Conservation (phyloP, 495 filamentous ascomycete species). For the Hyphodiscus hymeniophilus region DNA sequence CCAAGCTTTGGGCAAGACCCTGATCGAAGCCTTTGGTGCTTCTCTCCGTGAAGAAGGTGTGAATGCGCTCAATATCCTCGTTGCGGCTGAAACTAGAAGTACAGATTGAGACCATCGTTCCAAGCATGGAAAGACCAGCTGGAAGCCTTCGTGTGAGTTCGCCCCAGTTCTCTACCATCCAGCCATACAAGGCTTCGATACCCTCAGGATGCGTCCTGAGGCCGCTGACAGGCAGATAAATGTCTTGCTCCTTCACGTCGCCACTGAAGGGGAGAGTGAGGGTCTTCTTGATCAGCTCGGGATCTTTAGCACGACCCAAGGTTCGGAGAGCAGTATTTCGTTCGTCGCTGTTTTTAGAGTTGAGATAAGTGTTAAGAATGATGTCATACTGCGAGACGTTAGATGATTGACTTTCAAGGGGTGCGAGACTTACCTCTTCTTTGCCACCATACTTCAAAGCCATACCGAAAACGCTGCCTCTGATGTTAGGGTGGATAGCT, state of each 20-base stretch:
- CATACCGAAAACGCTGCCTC: conserved; percentile 59
- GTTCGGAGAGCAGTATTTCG: conserved; percentile 89
- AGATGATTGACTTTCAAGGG: not conserved
- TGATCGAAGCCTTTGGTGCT: conserved; percentile 69
- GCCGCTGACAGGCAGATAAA: conserved; percentile 78
- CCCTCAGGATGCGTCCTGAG: conserved; percentile 72
- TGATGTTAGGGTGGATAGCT: conserved; percentile 65
- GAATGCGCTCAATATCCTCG: conserved; percentile 65
- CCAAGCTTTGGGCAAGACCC: conserved; percentile 52
- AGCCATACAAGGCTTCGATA: conserved; percentile 71
- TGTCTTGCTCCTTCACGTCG: conserved; percentile 92
- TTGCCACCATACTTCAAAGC: conserved; percentile 64
- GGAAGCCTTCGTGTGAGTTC: conserved; percentile 69
- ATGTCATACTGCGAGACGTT: conserved; percentile 54
- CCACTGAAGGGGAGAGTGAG: conserved; percentile 65
- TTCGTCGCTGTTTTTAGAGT: conserved; percentile 85
- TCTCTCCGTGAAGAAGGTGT: conserved; percentile 71
- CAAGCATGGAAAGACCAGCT: conserved; percentile 75
- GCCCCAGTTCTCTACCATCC: conserved; percentile 85
- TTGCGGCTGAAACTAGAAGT: conserved; percentile 72
- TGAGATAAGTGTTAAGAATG: conserved; percentile 59
- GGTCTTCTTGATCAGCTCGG: conserved; percentile 73
- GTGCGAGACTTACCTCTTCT: conserved; percentile 48
- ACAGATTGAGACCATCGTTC: conserved; percentile 73
- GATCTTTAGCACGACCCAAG: conserved; percentile 69